Conservation (phyloP, 2,329 filamentous ascomycete genomes). For the Aspergillus brasiliensis region DNA sequence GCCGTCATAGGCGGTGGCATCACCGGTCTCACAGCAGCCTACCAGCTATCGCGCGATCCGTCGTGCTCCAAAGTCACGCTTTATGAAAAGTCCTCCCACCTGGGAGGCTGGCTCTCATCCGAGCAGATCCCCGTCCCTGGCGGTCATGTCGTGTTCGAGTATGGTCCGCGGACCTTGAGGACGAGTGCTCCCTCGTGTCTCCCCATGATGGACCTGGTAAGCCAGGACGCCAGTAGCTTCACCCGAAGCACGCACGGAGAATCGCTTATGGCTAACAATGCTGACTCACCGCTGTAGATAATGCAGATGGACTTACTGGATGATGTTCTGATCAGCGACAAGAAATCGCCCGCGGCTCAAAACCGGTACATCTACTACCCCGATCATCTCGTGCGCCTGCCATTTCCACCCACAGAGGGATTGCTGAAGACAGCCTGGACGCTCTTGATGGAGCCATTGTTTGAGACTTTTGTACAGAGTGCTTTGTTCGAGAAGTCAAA, state of each 20-base stretch:
- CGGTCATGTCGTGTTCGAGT: conserved; percentile 73
- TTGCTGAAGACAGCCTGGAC: conserved; percentile 35
- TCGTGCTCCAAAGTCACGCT: conserved; percentile 72
- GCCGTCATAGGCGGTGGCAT: conserved; percentile 80
- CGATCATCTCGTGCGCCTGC: conserved; percentile 72
- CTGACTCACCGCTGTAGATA: conserved; percentile 49
- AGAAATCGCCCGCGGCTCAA: conserved; percentile 53
- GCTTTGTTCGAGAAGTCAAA: conserved; percentile 36
- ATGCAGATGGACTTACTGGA: conserved; percentile 58
- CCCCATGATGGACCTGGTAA: conserved; percentile 71
- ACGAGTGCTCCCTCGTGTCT: conserved; percentile 60
- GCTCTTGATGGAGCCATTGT: conserved; percentile 58
- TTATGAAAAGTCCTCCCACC: conserved; percentile 69
- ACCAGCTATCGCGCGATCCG: conserved; percentile 72
- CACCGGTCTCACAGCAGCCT: conserved; percentile 76
- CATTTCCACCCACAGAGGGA: conserved; percentile 41
- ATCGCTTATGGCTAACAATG: not conserved
- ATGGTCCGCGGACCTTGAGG: conserved; percentile 77
- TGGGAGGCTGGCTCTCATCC: conserved; percentile 85
- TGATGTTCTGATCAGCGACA: conserved; percentile 58
- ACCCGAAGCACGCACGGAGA: not conserved
- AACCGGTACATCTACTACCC: conserved; percentile 88
- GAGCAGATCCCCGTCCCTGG: conserved; percentile 60
- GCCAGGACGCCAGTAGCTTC: conserved; percentile 22
- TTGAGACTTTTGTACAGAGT: conserved; percentile 49